Evolutionary conservation across 2,329 filamentous ascomycete species (phyloP), one percentile per base, ranked within the genome.

Genomic region (Diaporthe sp.): DNA sequence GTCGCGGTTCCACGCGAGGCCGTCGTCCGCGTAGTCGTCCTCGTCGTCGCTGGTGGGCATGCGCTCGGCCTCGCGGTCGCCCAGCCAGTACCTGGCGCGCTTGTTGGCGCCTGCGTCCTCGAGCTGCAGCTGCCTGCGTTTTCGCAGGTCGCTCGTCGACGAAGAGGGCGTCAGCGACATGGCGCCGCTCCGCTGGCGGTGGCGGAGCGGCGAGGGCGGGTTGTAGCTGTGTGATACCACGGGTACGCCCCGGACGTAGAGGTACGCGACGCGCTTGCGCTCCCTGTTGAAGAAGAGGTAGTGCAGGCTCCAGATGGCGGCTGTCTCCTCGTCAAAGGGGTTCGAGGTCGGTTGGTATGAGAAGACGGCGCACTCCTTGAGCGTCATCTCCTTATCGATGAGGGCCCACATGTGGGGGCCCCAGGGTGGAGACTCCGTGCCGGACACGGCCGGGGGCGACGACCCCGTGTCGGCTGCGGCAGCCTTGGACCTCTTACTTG

Each of bases 201-300:
- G 79, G 12, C 78, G 78, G 50, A 85, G 83, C 27, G 83, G 80
- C 65, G 87, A 79, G 32, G 83, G 84, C 59, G 88, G 93, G 75
- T 88, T 92, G 55, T 71, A 71, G 81, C 88, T 91, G 4, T 88
- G 88, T 77, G 87, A 94, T 80, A 94, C 92, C 78, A 93, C 93
- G 74, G 91, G 96, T 59, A 98, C 91, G n/a, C 94, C 96, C 75
- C 96, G 93, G 59, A 98, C 90, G 80, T 98, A 97, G 59, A 99
- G 86, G 82, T 99, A 99, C 75, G 95, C 96, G 25, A 99, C 96
- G 55, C 97, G 92, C 86, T 98, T 98, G 81, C 93, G 90, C 35
- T 92, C 88, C 80, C 96, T 96, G 87, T 97, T 98, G 89, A 98
- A 98, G 83, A 98, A 97, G 86, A 99, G 98, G 84, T 97, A 98